Evolutionary conservation across 1,284 basidiomycete species (phyloP).

Genomic region (Ceratobasidium sp.): DNA sequence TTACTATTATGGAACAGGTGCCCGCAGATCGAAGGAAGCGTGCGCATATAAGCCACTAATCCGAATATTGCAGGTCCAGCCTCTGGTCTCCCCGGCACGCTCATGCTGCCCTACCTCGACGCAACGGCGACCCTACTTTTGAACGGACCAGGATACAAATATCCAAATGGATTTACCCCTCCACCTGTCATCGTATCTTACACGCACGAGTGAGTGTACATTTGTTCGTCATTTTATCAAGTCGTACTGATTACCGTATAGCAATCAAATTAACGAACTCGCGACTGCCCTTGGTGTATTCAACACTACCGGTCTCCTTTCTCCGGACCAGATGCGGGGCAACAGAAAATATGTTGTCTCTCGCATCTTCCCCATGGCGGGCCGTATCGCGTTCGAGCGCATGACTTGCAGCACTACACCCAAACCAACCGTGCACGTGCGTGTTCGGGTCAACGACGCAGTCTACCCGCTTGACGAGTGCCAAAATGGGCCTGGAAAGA

Average conservation of each 20-base stretch:
- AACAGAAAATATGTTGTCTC: conserved; percentile 20
- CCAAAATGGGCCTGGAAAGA: conserved; percentile 29
- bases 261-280: conserved; percentile 33
- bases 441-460: conserved; percentile 34
- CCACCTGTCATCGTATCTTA: conserved; percentile 34
- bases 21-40: background rate
- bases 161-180: conserved; percentile 30
- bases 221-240: background rate
- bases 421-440: conserved; percentile 14
- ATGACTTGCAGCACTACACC: conserved; percentile 27
- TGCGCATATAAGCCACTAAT: background rate
- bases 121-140: conserved; percentile 30
- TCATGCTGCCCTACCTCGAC: conserved; percentile 35
- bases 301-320: conserved; percentile 4
- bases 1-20: conserved; percentile 38
- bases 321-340: conserved; percentile 2
- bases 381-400: conserved; percentile 37
- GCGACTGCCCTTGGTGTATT: conserved; percentile 23
- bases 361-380: conserved; percentile 35
- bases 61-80: background rate
- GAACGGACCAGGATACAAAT: conserved; percentile 30
- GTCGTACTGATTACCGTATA: background rate
- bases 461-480: conserved; percentile 30
- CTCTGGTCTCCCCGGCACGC: conserved; percentile 22
- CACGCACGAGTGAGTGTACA: conserved; percentile 23